Percentiles rank a stretch among this genome's conserved stretches.
These are phyloP conservation scores for Aegilops sharonensis DNA, from an alignment of 176 grass and related monocot species.

Conservation along the genomic window DNA sequence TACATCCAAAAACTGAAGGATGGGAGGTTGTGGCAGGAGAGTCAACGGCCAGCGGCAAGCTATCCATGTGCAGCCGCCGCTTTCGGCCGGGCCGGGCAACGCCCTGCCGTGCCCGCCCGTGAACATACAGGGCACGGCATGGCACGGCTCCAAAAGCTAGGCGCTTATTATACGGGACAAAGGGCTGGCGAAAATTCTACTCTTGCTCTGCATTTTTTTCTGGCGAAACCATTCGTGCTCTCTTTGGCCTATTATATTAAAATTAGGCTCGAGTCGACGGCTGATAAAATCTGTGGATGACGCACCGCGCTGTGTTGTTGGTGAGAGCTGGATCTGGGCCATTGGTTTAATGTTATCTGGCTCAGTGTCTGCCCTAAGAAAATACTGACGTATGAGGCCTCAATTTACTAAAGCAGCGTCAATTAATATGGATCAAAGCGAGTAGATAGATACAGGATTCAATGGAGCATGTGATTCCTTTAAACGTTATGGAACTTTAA, in stretches of 20 bases:
- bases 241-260: background rate
- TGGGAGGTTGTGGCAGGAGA: slow-evolving; percentile 9
- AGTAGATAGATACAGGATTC: background rate
- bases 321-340: background rate
- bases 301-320: background rate
- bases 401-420: no score
- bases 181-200: background rate
- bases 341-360: background rate
- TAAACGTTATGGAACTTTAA: slow-evolving; percentile 7
- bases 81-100: slow-evolving; percentile 38
- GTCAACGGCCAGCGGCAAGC: slow-evolving; percentile 35
- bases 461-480: background rate
- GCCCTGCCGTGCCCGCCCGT: slow-evolving; percentile 4
- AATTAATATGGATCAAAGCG: no score
- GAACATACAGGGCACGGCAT: background rate
- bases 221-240: no score
- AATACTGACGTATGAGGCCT: background rate
- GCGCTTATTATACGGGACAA: background rate
- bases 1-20: background rate
- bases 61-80: slow-evolving; percentile 37
- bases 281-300: background rate
- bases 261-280: background rate
- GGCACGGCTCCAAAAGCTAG: background rate
- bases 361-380: background rate
- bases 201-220: background rate